Evolutionary conservation across 495 filamentous ascomycete species (phyloP), one percentile per base, ranked within the genome.

Genomic region (Letharia lupina): DNA sequence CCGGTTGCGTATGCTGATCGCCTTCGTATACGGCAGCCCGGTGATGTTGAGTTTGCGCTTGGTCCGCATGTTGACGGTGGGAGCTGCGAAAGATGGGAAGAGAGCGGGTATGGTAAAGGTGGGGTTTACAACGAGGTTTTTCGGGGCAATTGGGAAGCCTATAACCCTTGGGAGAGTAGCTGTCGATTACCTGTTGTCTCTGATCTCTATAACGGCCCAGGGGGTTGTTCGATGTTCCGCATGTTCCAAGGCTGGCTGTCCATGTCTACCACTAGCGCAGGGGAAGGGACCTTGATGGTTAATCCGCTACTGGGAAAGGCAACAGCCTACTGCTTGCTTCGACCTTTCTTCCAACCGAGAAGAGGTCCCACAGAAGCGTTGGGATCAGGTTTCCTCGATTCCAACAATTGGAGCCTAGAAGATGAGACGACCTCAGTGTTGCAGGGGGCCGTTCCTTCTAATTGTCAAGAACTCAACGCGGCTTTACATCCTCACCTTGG

Each of bases 181-280:
- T 84, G 85, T 67, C 80, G 92, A 28, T 74, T 93, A 7, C 74
- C 76, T 0, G 91, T 87, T 23, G 81, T 84, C 33, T 87, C 86
- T 71, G 87, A 96, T 70, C 72, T 94, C 60, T 92, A 96, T 74
- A 83, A 91, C 65, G 92, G 92, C 4, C 82, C 90, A 0, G 91
- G 91, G 0, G 85, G 88, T 16, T 93, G 90, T 75, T 88, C 84
- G 10, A 91, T 92, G 57, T 89, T 93, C 75, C 82, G 92, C 7
- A 91, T 91, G 82, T 93, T 88, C 70, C 91, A 96, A 72, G 91
- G 90, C 16, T 96, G 91, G 91, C 76, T 96, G 35, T 85, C 87
- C 47, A 89, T 96, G 83, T 92, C 89, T 47, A 74, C 79, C 44
- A 88, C 84, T 0, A 86, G 81, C 0, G 87, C 89, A 0, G 82